Evolutionary conservation across 2,329 filamentous ascomycete species (phyloP).

Genomic region (Trichophyton verrucosum): DNA sequence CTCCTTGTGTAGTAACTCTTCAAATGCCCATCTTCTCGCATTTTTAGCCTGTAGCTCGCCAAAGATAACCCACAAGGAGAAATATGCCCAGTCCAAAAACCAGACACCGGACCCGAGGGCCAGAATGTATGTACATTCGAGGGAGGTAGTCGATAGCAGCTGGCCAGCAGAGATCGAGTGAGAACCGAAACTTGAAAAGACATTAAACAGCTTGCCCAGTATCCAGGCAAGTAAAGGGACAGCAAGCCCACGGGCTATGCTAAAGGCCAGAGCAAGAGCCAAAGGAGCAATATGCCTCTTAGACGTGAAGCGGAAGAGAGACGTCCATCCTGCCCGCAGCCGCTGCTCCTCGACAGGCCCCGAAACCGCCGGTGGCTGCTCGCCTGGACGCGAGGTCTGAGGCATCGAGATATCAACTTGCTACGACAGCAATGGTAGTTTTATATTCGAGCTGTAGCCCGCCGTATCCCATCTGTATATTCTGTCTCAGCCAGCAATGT

Average conservation of each 20-base stretch:
- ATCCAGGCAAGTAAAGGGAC: conserved; percentile 56
- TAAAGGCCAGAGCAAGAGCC: conserved; percentile 42
- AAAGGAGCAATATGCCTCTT: conserved; percentile 46
- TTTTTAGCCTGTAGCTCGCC: conserved; percentile 66
- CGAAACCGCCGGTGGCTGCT: neutral
- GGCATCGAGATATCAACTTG: neutral
- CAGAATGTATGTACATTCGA: conserved; percentile 51
- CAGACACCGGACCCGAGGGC: conserved; percentile 54
- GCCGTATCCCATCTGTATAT: neutral
- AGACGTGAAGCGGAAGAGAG: conserved; percentile 63
- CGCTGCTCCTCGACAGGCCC: neutral
- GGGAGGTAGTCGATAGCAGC: conserved; percentile 45
- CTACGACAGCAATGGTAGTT: neutral
- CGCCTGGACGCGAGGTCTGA: neutral
- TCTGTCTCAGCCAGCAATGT: neutral
- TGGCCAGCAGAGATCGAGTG: conserved; percentile 38
- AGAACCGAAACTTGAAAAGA: conserved; percentile 54
- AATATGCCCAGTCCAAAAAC: conserved; percentile 54
- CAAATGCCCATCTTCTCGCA: conserved; percentile 54
- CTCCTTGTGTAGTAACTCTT: conserved; percentile 56
- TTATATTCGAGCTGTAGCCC: neutral
- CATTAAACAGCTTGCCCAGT: conserved; percentile 61
- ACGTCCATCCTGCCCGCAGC: conserved; percentile 33
- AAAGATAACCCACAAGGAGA: conserved; percentile 61
- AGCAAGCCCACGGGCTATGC: conserved; percentile 48